Conservation (phyloP, 306 rosid genomes). For the Sindora glabra region DNA sequence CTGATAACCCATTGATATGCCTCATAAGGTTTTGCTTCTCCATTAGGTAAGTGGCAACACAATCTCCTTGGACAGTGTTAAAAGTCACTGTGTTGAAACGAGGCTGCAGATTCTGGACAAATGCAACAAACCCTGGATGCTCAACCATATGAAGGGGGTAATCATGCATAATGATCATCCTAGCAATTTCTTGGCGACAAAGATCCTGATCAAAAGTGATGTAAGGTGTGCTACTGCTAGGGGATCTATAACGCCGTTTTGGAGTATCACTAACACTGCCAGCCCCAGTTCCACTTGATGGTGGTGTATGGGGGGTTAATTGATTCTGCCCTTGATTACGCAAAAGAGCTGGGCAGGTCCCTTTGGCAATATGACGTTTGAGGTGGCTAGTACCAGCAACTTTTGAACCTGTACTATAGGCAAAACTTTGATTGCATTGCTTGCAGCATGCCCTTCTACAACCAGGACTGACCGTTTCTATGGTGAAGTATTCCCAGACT, state of each 20-base stretch:
- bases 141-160: slow-evolving; percentile 98
- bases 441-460: slow-evolving; percentile 93
- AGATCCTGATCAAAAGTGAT: slow-evolving; percentile 67
- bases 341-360: slow-evolving; percentile 68
- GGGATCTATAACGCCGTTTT: slow-evolving; percentile 65
- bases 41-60: slow-evolving; percentile 75
- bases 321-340: slow-evolving; percentile 66
- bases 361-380: slow-evolving; percentile 92
- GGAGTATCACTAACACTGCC: slow-evolving; percentile 44
- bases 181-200: slow-evolving; percentile 85
- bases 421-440: slow-evolving; percentile 91
- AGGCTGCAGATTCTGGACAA: slow-evolving; percentile 88
- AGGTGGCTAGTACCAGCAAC: slow-evolving; percentile 98
- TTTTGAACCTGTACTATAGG: slow-evolving; percentile 90
- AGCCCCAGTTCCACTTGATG: slow-evolving; percentile 32
- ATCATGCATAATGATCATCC: slow-evolving; percentile 95
- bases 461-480: slow-evolving; percentile 71
- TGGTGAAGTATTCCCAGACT: slow-evolving; percentile 96
- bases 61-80: slow-evolving; percentile 90
- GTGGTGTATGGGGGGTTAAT: slow-evolving; percentile 49
- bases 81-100: slow-evolving; percentile 84
- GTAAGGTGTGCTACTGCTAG: slow-evolving; percentile 58
- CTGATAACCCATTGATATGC: slow-evolving; percentile 65
- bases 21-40: slow-evolving; percentile 65
- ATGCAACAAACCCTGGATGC: slow-evolving; percentile 82